Evolutionary conservation across 345 rosid species (phyloP).

Genomic region (Microcos paniculata): DNA sequence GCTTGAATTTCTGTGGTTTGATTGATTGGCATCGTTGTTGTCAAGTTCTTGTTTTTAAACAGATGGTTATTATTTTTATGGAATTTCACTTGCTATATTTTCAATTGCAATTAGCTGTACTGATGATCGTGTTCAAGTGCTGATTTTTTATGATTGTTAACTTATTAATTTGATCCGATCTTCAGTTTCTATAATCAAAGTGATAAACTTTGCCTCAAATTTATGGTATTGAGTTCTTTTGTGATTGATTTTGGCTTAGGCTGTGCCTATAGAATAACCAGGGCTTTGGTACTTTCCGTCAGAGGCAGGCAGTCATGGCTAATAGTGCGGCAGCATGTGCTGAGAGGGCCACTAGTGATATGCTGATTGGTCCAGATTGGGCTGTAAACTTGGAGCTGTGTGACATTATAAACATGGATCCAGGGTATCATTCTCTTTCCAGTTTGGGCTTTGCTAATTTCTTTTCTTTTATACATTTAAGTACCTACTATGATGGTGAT

Average conservation of each 20-base stretch:
- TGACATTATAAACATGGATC: constrained; percentile 86
- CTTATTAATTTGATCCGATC: constrained; percentile 16
- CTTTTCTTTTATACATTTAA: not conserved
- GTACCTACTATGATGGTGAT: not conserved
- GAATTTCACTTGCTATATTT: not conserved
- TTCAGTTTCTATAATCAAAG: not conserved
- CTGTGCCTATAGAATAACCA: constrained; percentile 20
- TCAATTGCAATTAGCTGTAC: constrained; percentile 14
- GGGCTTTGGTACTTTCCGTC: constrained; percentile 20
- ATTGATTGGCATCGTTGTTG: not conserved
- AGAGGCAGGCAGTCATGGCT: constrained; percentile 48
- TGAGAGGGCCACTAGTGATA: constrained; percentile 93
- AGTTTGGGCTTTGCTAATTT: not conserved
- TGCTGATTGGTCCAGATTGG: constrained; percentile 95
- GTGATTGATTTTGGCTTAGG: constrained; percentile 19
- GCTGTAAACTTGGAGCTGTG: constrained; percentile 91
- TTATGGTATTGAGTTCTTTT: constrained; percentile 9
- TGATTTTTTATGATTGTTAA: not conserved
- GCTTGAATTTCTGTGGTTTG: not conserved
- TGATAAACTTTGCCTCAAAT: not conserved
- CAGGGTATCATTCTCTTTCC: constrained; percentile 51
- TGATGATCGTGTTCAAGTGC: constrained; percentile 4
- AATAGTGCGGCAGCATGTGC: constrained; percentile 78
- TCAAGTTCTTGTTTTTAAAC: not conserved
- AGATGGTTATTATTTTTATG: not conserved